Base-by-base conservation (phyloP, 2,329 filamentous ascomycete genomes). In the Pseudogymnoascus pannorum region DNA sequence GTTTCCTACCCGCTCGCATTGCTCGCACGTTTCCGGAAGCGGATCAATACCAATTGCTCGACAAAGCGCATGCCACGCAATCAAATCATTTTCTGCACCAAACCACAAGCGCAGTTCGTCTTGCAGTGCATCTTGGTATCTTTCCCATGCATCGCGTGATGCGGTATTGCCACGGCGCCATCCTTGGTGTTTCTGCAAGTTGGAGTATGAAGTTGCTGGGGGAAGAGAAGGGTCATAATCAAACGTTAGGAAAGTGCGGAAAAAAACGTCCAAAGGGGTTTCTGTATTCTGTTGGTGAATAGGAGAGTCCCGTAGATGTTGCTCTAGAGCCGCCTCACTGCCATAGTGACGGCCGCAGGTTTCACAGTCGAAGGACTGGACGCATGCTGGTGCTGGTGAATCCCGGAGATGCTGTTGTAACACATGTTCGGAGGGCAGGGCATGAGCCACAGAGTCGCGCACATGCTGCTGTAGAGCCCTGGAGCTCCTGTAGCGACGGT, bases 121-220 rank as follows among this genome's bases (percentile, higher is more conserved):
- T 64, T 65, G 26, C 16, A 67, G 63, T 54, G 64, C 64, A 18
- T 65, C 60, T 64, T 68, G 61, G n/a, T 65, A 67, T 64, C 62
- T 65, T 35, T 65, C 61, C 65, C 61, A 66, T 22, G 65, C 58
- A 68, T 64, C 54, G 24, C 63, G 20, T 62, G 63, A 64, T 58
- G 38, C 59, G 62, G 44, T 31, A 59, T 48, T 61, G 48, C 60
- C 59, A 62, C 61, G 60, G 61, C 42, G 51, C 65, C 61, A 67
- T 54, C 62, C 58, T 64, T 68, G 48, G 35, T 70, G 65, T 64
- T 51, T 62, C 61, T 31, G 65, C 60, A 70, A 66, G 42, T 65
- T 68, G 60, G 68, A 61, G 65, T 67, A 70, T 40, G 67, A 71
- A 58, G 66, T 70, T 63, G 65, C 67, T 64, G 61, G 67, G 60